These are phyloP conservation scores for Phytopythium oedochilum DNA, from an alignment of 352 stramenopile species.

Conservation along the genomic window DNA sequence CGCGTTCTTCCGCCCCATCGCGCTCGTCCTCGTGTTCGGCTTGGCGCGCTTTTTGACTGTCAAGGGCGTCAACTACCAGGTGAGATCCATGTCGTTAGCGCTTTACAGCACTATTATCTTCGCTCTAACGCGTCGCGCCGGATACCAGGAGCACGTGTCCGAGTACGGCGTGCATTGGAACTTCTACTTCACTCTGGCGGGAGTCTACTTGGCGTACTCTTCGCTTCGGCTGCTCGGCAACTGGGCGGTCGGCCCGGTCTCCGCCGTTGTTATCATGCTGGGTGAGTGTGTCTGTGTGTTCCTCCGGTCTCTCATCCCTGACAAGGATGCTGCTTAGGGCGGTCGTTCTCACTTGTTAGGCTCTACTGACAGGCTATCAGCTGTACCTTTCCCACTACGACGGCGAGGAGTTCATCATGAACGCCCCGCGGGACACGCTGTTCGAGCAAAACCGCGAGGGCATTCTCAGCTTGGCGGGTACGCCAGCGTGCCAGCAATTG, in stretches of 20 bases:
- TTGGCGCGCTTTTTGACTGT: slow-evolving; percentile 69
- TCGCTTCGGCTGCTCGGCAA: slow-evolving; percentile 45
- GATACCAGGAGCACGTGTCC: slow-evolving; percentile 88
- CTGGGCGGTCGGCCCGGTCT: slow-evolving; percentile 36
- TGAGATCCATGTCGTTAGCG: slow-evolving; percentile 12
- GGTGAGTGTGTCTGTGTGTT: slow-evolving; percentile 16
- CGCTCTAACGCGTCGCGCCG: not conserved
- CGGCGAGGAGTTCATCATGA: slow-evolving; percentile 74
- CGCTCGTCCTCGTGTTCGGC: slow-evolving; percentile 63
- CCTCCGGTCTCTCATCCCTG: not conserved
- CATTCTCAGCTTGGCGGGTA: slow-evolving; percentile 87
- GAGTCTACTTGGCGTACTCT: slow-evolving; percentile 71
- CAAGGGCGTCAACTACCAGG: slow-evolving; percentile 85
- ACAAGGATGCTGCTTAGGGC: not conserved
- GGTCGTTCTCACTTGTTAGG: slow-evolving; percentile 3
- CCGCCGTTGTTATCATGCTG: slow-evolving; percentile 31
- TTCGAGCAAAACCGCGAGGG: slow-evolving; percentile 95
- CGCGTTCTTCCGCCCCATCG: slow-evolving; percentile 63
- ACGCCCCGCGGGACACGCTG: slow-evolving; percentile 64
- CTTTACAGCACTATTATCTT: not conserved
- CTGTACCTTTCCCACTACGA: slow-evolving; percentile 69
- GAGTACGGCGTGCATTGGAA: slow-evolving; percentile 99
- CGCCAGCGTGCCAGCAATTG: not conserved
- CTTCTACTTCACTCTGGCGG: slow-evolving; percentile 97
- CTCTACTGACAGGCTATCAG: slow-evolving; percentile 57